These are phyloP conservation scores for Moniliophthora roreri DNA, from an alignment of 1,284 basidiomycete genomes.

Conservation along the genomic window DNA sequence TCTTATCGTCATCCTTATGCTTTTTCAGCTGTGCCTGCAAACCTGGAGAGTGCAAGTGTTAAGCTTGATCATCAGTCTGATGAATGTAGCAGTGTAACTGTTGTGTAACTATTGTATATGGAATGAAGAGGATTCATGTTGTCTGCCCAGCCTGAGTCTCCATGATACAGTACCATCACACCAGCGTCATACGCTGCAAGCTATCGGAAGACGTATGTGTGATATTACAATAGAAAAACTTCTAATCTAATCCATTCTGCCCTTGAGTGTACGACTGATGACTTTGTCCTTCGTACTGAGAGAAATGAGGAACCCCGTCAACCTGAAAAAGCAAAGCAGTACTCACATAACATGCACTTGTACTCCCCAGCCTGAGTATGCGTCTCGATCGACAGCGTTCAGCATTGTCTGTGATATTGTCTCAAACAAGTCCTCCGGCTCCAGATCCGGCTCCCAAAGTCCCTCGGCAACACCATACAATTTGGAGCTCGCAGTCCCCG, in stretches of 20 bases:
- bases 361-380: constrained; percentile 96
- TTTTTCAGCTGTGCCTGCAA: background rate
- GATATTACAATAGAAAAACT: constrained; percentile 17
- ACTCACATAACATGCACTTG: constrained; percentile 95
- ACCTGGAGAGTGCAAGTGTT: background rate
- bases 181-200: no score
- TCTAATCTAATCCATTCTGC: constrained; percentile 81
- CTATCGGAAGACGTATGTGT: no score
- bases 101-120: no score
- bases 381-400: constrained; percentile 95
- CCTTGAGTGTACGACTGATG: constrained; percentile 83
- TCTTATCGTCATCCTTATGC: background rate
- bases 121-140: no score
- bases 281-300: constrained; percentile 84
- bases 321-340: constrained; percentile 7
- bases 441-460: constrained; percentile 97
- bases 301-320: constrained; percentile 8
- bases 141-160: no score
- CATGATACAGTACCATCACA: no score
- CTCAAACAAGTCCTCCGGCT: constrained; percentile 97
- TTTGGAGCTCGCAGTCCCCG: constrained; percentile 92
- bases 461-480: constrained; percentile 98
- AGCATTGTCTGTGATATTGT: constrained; percentile 96
- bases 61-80: background rate
- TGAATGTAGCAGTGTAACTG: background rate